Conservation (phyloP, 2,329 filamentous ascomycete genomes). For the Endoconidiophora polonica region DNA sequence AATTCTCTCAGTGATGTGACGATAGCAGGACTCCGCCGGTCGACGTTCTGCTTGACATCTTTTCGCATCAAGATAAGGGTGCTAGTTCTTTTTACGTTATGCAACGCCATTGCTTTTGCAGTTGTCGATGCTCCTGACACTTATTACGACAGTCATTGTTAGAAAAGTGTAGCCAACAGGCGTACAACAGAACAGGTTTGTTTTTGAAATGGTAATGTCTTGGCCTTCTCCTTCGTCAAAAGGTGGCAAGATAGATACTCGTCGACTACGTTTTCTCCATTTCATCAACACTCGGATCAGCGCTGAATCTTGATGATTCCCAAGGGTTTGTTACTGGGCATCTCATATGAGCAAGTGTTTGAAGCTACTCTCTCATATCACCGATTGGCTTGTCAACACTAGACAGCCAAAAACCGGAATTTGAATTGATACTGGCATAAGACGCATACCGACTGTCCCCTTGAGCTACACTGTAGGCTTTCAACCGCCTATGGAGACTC, state of each 20-base stretch:
- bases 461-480: background rate
- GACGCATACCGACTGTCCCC: slow-evolving; percentile 10
- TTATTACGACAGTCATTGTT: background rate
- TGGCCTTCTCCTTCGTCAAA: slow-evolving; percentile 3
- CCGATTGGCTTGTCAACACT: slow-evolving; percentile 4
- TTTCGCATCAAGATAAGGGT: slow-evolving; percentile 9
- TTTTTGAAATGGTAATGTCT: slow-evolving; percentile 11
- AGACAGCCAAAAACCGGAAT: slow-evolving; percentile 4
- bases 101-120: slow-evolving; percentile 9
- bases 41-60: slow-evolving; percentile 4
- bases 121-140: slow-evolving; percentile 7
- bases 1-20: slow-evolving; percentile 8
- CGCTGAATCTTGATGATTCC: slow-evolving; percentile 11
- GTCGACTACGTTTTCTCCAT: background rate
- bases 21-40: slow-evolving; percentile 4
- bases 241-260: background rate
- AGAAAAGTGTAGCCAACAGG: slow-evolving; percentile 5
- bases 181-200: slow-evolving; percentile 13
- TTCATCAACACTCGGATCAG: slow-evolving; percentile 5
- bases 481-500: background rate
- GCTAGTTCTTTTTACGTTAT: slow-evolving; percentile 12
- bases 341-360: slow-evolving; percentile 6
- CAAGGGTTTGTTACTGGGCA: slow-evolving; percentile 8
- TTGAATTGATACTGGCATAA: slow-evolving; percentile 11
- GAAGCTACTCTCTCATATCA: slow-evolving; percentile 6